Conservation (phyloP, 2,329 filamentous ascomycete species). For the Cercospora citrullina region DNA sequence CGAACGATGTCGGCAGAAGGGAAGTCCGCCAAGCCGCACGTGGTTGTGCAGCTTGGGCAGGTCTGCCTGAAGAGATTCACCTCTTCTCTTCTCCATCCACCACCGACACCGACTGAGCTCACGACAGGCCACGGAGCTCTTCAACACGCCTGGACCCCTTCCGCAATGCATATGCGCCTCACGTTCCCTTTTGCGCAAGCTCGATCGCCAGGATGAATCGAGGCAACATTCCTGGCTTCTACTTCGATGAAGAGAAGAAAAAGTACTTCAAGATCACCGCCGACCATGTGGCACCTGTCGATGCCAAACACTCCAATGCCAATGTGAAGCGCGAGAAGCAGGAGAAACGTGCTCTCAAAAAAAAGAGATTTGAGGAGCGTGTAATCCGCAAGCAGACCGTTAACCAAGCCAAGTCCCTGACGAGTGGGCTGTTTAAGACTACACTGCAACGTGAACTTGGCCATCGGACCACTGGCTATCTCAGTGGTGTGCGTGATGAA, state of each 20-base stretch:
- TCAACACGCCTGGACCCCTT: not conserved
- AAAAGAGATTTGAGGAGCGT: conserved; percentile 33
- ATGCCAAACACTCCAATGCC: conserved; percentile 44
- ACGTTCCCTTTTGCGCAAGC: not conserved
- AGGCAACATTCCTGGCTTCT: conserved; percentile 46
- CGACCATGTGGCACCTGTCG: conserved; percentile 39
- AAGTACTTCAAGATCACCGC: conserved; percentile 53
- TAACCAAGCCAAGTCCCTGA: not conserved
- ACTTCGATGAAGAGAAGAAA: conserved; percentile 46
- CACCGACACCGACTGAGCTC: not conserved
- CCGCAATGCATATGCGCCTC: conserved; percentile 6
- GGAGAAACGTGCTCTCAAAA: conserved; percentile 34
- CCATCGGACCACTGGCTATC: not conserved
- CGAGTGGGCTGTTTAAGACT: not conserved
- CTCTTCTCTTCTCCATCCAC: not conserved
- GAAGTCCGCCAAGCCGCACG: not conserved
- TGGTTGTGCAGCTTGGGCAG: not conserved
- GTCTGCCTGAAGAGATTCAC: not conserved
- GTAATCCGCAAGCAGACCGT: conserved; percentile 29
- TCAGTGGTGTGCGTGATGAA: conserved; percentile 1
- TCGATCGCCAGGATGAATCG: conserved; percentile 39
- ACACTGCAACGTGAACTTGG: conserved; percentile 9
- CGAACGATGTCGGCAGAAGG: not conserved
- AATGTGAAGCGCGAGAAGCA: conserved; percentile 42
- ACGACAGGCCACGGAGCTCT: not conserved